These are phyloP conservation scores for Corymbia calophylla DNA, from an alignment of 441 rosid genomes.

Conservation along the genomic window DNA sequence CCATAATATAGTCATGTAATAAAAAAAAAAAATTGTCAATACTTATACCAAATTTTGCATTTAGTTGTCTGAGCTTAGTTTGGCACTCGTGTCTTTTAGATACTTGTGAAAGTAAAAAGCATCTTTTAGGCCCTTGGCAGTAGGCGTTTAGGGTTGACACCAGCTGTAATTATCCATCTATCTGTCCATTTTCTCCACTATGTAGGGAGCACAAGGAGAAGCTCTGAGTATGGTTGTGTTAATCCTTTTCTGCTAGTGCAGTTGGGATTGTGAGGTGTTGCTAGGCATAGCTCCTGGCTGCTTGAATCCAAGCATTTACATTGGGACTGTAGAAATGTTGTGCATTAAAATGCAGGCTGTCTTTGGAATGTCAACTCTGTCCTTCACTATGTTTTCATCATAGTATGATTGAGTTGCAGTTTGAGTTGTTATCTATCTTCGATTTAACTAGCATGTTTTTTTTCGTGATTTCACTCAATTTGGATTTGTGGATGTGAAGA, in stretches of 20 bases:
- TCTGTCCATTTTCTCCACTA: not conserved
- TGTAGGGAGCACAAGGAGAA: not conserved
- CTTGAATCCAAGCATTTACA: not conserved
- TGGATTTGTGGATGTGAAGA: not conserved
- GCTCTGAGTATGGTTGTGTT: slow-evolving; percentile 38
- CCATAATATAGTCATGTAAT: not conserved
- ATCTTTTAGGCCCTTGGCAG: not conserved
- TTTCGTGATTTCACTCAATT: not conserved
- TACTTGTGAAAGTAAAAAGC: not conserved
- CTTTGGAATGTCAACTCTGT: not conserved
- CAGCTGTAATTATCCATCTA: not conserved
- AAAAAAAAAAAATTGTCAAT: not conserved
- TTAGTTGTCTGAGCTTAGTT: not conserved
- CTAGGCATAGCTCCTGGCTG: not conserved
- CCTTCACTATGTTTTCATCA: not conserved
- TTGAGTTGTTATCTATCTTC: not conserved
- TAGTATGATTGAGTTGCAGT: not conserved
- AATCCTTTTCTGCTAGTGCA: not conserved
- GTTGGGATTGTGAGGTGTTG: not conserved
- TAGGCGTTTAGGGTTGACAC: not conserved
- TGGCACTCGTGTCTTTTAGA: not conserved
- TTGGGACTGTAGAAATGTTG: not conserved
- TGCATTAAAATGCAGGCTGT: not conserved
- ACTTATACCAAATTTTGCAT: not conserved
- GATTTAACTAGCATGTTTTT: not conserved